Percentiles rank a stretch among this genome's conserved stretches.
These are phyloP conservation scores for Thecaphora thlaspeos DNA, from an alignment of 1,284 basidiomycete genomes.

Conservation along the genomic window DNA sequence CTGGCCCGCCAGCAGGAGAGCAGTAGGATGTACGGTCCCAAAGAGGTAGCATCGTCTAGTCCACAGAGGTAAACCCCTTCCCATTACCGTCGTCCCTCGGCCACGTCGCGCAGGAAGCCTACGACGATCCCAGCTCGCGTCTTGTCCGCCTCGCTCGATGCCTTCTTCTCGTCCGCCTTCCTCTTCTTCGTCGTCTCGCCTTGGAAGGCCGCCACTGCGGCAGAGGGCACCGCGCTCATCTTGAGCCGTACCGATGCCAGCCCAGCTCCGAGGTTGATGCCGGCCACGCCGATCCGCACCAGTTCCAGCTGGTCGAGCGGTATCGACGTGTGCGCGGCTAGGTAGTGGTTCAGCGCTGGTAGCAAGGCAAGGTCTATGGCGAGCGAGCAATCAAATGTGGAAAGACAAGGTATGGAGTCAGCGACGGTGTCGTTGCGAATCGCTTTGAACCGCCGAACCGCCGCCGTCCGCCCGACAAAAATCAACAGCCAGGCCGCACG, in stretches of 20 bases:
- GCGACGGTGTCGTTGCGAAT: no score
- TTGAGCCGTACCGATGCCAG: conserved; percentile 20
- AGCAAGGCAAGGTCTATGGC: conserved; percentile 17
- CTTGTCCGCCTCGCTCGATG: conserved; percentile 12
- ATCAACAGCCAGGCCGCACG: no score
- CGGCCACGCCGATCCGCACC: conserved; percentile 25
- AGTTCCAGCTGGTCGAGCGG: conserved; percentile 28
- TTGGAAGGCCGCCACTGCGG: no score
- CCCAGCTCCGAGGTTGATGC: conserved; percentile 20
- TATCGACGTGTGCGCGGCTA: conserved; percentile 28
- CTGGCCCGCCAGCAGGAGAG: no score
- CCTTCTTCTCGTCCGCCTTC: background rate
- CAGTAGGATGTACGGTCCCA: no score
- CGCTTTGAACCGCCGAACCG: no score
- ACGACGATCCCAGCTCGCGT: conserved; percentile 23
- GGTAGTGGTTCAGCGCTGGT: conserved; percentile 32
- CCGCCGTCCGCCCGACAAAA: no score
- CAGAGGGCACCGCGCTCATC: conserved; percentile 2
- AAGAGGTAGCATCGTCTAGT: no score
- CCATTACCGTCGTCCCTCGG: conserved; percentile 7
- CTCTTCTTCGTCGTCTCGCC: no score
- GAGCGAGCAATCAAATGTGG: no score
- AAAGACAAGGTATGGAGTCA: no score
- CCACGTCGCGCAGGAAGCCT: conserved; percentile 18
- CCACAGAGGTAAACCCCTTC: no score